Base-by-base conservation (phyloP, 257 asterid genomes). In the Jacaranda mimosifolia region DNA sequence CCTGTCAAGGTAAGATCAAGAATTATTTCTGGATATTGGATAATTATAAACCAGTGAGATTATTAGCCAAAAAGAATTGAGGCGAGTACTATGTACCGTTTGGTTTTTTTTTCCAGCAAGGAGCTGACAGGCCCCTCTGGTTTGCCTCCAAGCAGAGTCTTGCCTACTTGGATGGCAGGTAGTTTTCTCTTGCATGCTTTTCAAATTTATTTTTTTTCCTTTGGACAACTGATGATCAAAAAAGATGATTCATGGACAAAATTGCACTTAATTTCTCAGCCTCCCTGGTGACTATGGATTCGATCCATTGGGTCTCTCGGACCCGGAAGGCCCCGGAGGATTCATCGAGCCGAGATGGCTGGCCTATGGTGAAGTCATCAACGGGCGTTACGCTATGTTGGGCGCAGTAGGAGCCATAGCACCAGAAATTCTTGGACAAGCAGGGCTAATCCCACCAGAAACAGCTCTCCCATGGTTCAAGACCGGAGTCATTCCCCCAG, bases 401-500 rank as follows among this genome's bases (percentile, higher is more conserved):
- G 99, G 97, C 0, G 97, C 94, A 9, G 87, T 14, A 0, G 98
- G 99, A 36, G 89, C 96, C 80, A 91, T 95, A 12, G 97, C 96
- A 17, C 99, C 99, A 1, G 98, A 94, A 77, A 87, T 95, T 83
- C 89, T 95, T 0, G 98, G 98, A 0, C 86, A 95, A 53, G 87
- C 87, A 0, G 99, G 98, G 0, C 85, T 90, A 1, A 86, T 95
- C 77, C 97, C 98, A 40, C 62, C 91, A 0, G 99, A 95, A 77
- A 95, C 99, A 0, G 99, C 99, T n/a, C 97, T 95, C 8, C 96
- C 97, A 0, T 95, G 99, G 99, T 95, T 95, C 94, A 70, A 90
- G 58, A 93, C 98, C 0, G 98, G 97, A 49, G 97, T 91, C 11
- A 80, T 91, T 63, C 98, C 98, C 18, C 97, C 98, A 0, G 99